Conservation (phyloP, 2,329 filamentous ascomycete species). For the Sphaceloma murrayae region DNA sequence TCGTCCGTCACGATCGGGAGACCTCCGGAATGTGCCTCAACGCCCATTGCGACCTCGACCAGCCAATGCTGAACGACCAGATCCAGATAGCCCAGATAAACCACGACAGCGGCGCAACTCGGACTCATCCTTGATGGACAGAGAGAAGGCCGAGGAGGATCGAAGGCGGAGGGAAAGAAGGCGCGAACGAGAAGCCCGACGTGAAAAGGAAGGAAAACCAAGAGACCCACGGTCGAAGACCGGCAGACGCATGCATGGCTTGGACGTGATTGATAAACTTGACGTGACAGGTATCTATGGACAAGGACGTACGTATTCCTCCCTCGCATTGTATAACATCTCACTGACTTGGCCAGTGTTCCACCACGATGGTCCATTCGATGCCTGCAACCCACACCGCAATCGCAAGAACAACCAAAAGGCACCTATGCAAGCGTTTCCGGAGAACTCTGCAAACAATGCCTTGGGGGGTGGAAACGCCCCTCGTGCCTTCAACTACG, state of each 20-base stretch:
- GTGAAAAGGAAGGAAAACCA: slow-evolving; percentile 31
- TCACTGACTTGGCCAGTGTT: slow-evolving; percentile 54
- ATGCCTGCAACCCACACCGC: slow-evolving; percentile 88
- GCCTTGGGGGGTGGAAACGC: slow-evolving; percentile 74
- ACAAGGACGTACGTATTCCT: slow-evolving; percentile 64
- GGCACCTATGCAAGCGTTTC: slow-evolving; percentile 94
- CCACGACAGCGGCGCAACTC: slow-evolving; percentile 62
- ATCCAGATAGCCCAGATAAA: slow-evolving; percentile 34
- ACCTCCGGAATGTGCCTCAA: slow-evolving; percentile 40
- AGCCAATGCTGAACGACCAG: slow-evolving; percentile 36
- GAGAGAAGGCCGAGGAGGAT: slow-evolving; percentile 52
- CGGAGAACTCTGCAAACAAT: slow-evolving; percentile 87
- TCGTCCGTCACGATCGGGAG: slow-evolving; percentile 56
- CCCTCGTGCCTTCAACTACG: slow-evolving; percentile 59
- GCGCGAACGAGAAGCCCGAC: slow-evolving; percentile 44
- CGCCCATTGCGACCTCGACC: slow-evolving; percentile 28
- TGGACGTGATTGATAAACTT: slow-evolving; percentile 93
- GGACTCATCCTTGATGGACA: slow-evolving; percentile 63
- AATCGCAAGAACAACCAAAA: slow-evolving; percentile 74
- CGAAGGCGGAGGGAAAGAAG: slow-evolving; percentile 40
- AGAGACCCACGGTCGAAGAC: slow-evolving; percentile 30
- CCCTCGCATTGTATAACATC: background rate
- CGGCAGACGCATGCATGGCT: slow-evolving; percentile 35
- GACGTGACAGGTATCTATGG: slow-evolving; percentile 96
- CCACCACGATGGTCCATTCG: slow-evolving; percentile 95